Percentiles rank a stretch among this genome's conserved stretches.
These are phyloP conservation scores for Sclerotiophoma versabilis DNA, from an alignment of 2,329 filamentous ascomycete species.

Conservation along the genomic window DNA sequence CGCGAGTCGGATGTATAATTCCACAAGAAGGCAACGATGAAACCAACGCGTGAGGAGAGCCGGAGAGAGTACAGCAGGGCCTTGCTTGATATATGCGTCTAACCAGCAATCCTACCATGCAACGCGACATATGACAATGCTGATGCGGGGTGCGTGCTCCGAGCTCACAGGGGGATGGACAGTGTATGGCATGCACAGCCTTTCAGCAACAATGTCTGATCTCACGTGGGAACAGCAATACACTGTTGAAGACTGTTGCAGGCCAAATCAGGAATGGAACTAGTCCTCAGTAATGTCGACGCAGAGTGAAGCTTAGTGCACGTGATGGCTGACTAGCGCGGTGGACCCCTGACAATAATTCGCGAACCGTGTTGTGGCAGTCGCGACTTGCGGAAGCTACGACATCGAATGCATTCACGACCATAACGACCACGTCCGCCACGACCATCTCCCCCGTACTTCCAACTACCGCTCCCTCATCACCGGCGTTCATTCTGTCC, in stretches of 20 bases:
- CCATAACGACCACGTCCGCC: slow-evolving; percentile 18
- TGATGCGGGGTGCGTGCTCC: background rate
- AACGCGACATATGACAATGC: background rate
- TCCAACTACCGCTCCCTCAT: background rate
- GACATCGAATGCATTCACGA: slow-evolving; percentile 33
- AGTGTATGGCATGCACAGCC: background rate
- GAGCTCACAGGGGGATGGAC: background rate
- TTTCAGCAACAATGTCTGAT: background rate
- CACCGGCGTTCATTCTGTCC: no score
- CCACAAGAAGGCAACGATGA: background rate
- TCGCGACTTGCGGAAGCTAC: slow-evolving; percentile 38
- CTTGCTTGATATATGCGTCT: background rate
- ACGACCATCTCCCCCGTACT: background rate
- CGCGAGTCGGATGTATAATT: background rate
- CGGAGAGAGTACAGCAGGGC: background rate
- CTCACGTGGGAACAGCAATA: no score
- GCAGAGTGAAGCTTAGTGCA: slow-evolving; percentile 19
- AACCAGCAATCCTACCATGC: background rate
- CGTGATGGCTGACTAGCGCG: slow-evolving; percentile 32
- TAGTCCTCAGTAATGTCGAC: no score
- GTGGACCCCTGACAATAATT: slow-evolving; percentile 33
- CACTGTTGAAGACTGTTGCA: no score
- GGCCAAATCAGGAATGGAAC: no score
- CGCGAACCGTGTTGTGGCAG: slow-evolving; percentile 40
- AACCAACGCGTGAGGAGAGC: no score